Percentiles rank a stretch among this genome's conserved stretches.
Conservation (phyloP, 1,284 basidiomycete genomes). For the Ceratorhiza oryzae-sativae region DNA sequence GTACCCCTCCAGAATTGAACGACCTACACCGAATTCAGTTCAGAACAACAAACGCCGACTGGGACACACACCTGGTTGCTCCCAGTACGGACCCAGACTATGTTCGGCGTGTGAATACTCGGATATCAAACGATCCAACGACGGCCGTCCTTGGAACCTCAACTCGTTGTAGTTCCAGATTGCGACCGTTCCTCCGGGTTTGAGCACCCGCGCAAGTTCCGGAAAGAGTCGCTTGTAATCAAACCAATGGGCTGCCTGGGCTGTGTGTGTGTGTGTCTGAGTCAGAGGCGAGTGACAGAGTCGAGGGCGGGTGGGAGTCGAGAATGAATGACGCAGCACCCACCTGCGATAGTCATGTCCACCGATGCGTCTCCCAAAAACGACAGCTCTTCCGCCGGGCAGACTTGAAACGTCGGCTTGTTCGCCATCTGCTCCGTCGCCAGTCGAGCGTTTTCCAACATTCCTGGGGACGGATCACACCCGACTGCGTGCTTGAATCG, state of each 20-base stretch:
- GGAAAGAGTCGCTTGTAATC: constrained; percentile 76
- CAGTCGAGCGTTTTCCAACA: constrained; percentile 68
- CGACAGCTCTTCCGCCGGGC: constrained; percentile 64
- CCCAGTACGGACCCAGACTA: constrained; percentile 78
- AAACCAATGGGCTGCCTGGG: constrained; percentile 90
- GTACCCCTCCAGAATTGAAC: constrained; percentile 75
- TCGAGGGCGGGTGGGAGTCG: no score
- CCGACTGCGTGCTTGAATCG: constrained; percentile 70
- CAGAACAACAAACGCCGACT: not conserved
- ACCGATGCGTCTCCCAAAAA: constrained; percentile 64
- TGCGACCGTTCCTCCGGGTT: constrained; percentile 72
- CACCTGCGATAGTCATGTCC: constrained; percentile 79
- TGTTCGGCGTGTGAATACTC: constrained; percentile 54
- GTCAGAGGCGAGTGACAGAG: not conserved
- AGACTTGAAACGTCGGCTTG: constrained; percentile 50
- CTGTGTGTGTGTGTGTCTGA: constrained; percentile 52
- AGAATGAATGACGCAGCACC: constrained; percentile 40
- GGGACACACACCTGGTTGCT: constrained; percentile 61
- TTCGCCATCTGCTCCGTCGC: constrained; percentile 44
- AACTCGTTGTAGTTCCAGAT: constrained; percentile 74
- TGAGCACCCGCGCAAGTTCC: constrained; percentile 68
- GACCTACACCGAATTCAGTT: constrained; percentile 53
- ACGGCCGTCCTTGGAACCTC: constrained; percentile 66
- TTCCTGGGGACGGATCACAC: constrained; percentile 74
- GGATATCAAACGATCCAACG: constrained; percentile 65